Evolutionary conservation across 305 asterid species (phyloP).

Genomic region (Fraxinus angustifolia): DNA sequence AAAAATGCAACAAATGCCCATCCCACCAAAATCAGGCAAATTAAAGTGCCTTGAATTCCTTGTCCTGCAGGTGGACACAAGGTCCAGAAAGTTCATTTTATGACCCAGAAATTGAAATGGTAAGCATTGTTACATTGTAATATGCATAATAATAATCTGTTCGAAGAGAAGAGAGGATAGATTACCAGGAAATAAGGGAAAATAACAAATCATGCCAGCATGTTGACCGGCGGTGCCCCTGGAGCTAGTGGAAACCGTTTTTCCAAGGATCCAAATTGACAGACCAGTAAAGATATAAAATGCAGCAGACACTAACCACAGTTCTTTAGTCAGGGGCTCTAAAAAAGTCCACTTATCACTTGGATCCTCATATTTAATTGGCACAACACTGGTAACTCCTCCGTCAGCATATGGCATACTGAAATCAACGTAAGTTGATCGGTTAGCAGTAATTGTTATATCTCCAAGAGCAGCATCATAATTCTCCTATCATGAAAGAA

Average conservation of each 20-base stretch:
- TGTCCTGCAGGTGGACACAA: conserved; percentile 31
- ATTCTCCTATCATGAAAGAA: conserved; percentile 16
- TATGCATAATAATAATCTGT: neutral
- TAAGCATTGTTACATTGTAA: neutral
- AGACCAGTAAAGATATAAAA: neutral
- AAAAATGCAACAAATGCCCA: conserved; percentile 43
- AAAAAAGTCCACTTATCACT: conserved; percentile 23
- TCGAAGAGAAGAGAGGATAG: neutral
- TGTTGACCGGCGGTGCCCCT: conserved; percentile 23
- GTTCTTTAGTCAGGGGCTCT: conserved; percentile 32
- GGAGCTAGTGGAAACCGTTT: neutral
- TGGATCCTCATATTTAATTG: conserved; percentile 22
- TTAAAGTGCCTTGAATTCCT: conserved; percentile 29
- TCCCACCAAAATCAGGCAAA: conserved; percentile 36
- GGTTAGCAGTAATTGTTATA: conserved; percentile 35
- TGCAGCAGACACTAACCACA: conserved; percentile 26
- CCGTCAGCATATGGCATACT: conserved; percentile 42
- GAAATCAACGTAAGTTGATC: conserved; percentile 35
- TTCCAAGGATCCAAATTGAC: conserved; percentile 28
- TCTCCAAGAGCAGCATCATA: conserved; percentile 43
- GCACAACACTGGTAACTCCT: conserved; percentile 34
- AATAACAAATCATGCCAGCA: conserved; percentile 31
- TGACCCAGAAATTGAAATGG: neutral
- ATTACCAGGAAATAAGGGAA: neutral
- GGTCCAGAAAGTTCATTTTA: neutral